Conservation (phyloP, 129 eudicot genomes). For the Gnaphalium uliginosum region DNA sequence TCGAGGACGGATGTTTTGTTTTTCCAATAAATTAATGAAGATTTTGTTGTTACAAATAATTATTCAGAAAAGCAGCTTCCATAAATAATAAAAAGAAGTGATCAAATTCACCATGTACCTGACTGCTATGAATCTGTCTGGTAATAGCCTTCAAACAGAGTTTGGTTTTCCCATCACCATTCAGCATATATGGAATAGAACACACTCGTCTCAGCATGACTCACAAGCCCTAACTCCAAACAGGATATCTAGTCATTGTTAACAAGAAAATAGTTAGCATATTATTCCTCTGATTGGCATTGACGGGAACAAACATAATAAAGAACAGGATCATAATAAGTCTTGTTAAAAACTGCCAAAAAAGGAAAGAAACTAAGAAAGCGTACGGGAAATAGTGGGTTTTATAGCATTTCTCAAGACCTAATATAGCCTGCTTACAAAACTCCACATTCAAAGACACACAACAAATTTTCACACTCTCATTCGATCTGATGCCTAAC, state of each 20-base stretch:
- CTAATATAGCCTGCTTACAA: background rate
- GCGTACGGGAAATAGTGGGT: background rate
- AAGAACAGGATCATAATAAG: background rate
- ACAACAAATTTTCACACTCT: background rate
- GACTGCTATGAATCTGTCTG: slow-evolving; percentile 37
- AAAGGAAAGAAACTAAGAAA: no score
- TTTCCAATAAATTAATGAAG: background rate
- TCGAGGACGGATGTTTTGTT: background rate
- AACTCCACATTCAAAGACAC: background rate
- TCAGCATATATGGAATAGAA: slow-evolving; percentile 14
- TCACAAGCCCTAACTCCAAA: background rate
- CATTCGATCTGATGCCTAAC: background rate
- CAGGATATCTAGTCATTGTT: slow-evolving; percentile 1
- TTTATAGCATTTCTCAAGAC: background rate
- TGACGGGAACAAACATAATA: background rate
- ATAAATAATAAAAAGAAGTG: background rate
- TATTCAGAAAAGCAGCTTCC: background rate
- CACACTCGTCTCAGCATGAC: slow-evolving; percentile 45
- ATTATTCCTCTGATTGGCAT: background rate
- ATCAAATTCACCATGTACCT: slow-evolving; percentile 33
- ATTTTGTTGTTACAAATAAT: background rate
- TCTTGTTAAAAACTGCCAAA: background rate
- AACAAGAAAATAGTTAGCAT: background rate
- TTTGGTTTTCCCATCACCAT: slow-evolving; percentile 34
- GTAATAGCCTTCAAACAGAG: slow-evolving; percentile 30